Evolutionary conservation across 164 flowering plant genomes (phyloP), one percentile per base, ranked within the genome.

Genomic region (Vitis rupestris): DNA sequence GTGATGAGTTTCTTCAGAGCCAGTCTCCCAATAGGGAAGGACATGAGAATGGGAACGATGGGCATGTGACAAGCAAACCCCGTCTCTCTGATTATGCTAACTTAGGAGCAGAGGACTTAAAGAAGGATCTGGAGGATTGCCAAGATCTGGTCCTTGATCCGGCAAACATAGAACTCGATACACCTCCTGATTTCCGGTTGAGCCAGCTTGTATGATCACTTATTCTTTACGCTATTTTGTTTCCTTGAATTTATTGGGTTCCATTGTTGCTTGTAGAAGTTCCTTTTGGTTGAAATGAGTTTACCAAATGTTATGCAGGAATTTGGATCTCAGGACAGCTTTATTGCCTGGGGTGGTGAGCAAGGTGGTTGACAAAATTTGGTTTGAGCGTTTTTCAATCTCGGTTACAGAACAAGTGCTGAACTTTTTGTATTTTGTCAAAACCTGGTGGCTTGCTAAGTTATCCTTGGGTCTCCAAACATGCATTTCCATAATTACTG

Each of bases 321-420:
- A 37, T 90, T 92, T 70, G 91, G 86, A 30, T 94, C 98, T 2
- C 97, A 90, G 70, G 97, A 92, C 0, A 91, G 94, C 79, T 88
- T 76, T 66, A 16, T 67, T 16, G 75, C 86, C 58, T 87, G 89
- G 88, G 86, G 82, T 53, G 82, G 76, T 37, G 14, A 51, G 70
- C 76, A 80, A 76, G 78, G 56, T 59, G n/a, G 51, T n/a, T 7
- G 80, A 76, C 73, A 74, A 67, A 66, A 29, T 15, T 47, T 37
- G 13, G 30, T 59, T 53, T 27, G 66, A 27, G 51, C 16, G 9
- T 30, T 52, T n/a, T 10, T 51, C 44, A 37, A 37, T 6, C 44
- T 37, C 44, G 4, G 44, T 37, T 37, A 37, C 44, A 37, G 44
- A 37, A 37, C 44, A 37, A 37, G 7, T 37, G 44, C 44, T 37